A percentile compares a stretch with the other conserved stretches of the same genome.
phyloP scores from a whole-genome alignment of 2,329 filamentous ascomycete species.

The Venturia carpophila region DNA sequence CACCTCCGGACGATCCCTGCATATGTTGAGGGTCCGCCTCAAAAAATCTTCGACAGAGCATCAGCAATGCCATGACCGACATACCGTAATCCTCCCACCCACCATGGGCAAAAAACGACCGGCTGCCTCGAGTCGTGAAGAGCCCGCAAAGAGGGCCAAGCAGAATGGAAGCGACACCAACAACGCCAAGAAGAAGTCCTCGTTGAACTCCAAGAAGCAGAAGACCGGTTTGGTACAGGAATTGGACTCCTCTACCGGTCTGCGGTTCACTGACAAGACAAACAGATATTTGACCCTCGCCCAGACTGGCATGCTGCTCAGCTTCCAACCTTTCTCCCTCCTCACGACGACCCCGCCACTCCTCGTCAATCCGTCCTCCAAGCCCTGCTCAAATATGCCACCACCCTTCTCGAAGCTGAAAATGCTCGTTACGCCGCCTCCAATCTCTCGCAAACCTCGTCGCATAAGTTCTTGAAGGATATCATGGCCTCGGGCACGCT shows the following conservation, averaged over 20 bases:
- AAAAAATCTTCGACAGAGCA: background rate
- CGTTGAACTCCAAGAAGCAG: slow-evolving; percentile 21
- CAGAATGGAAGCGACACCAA: slow-evolving; percentile 15
- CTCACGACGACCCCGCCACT: slow-evolving; percentile 38
- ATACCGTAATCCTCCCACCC: background rate
- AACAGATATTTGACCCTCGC: slow-evolving; percentile 51
- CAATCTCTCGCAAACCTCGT: slow-evolving; percentile 69
- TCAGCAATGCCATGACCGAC: background rate
- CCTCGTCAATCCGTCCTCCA: slow-evolving; percentile 47
- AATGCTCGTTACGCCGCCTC: slow-evolving; percentile 64
- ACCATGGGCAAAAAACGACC: slow-evolving; percentile 33
- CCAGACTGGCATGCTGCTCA: slow-evolving; percentile 60
- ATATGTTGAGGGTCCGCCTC: background rate
- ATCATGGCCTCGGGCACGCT: slow-evolving; percentile 96
- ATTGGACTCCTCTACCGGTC: background rate
- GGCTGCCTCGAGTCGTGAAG: slow-evolving; percentile 25
- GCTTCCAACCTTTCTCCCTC: slow-evolving; percentile 44
- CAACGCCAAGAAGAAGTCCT: slow-evolving; percentile 32
- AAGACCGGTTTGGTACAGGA: slow-evolving; percentile 28
- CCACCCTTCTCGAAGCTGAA: slow-evolving; percentile 68
- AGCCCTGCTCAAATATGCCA: slow-evolving; percentile 61
- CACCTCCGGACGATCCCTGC: background rate
- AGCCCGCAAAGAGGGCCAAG: slow-evolving; percentile 23
- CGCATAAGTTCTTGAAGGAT: slow-evolving; percentile 90
- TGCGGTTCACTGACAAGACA: background rate